Conservation (phyloP, 129 eudicot genomes). For the Flaveria trinervia region DNA sequence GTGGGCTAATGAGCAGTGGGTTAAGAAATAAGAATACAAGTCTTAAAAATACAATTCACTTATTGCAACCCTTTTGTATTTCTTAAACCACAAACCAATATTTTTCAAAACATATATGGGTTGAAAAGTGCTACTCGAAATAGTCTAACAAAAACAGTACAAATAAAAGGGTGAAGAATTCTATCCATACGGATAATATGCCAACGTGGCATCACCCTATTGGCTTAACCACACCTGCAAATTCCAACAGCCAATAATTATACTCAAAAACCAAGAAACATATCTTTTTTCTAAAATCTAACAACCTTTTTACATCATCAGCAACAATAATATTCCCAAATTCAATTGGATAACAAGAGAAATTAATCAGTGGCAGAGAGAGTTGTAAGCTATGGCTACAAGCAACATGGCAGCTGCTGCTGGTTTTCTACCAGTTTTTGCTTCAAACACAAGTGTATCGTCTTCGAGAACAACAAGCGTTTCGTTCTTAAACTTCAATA, state of each 20-base stretch:
- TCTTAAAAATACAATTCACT: not conserved
- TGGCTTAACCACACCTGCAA: conserved; percentile 6
- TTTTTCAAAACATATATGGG: not conserved
- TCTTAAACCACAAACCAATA: not conserved
- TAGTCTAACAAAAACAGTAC: not conserved
- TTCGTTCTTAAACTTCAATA: not conserved
- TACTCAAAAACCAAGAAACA: not conserved
- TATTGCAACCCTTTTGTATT: not conserved
- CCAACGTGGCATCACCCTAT: conserved; percentile 3
- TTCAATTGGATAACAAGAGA: not conserved
- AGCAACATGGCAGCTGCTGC: not conserved
- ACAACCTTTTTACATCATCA: not conserved
- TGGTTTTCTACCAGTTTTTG: conserved; percentile 6
- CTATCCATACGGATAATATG: not conserved
- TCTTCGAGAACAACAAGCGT: not conserved
- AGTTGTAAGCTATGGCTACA: not conserved
- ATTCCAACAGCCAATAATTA: not conserved
- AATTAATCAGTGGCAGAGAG: not conserved
- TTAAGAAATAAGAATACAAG: not conserved
- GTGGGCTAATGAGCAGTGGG: not conserved
- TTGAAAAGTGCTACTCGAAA: too few species aligned
- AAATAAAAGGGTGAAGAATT: not conserved
- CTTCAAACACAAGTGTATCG: conserved; percentile 5
- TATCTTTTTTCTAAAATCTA: not conserved
- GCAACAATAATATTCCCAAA: not conserved